Conservation (phyloP, 2,329 filamentous ascomycete species). For the Blumeriella jaapii region DNA sequence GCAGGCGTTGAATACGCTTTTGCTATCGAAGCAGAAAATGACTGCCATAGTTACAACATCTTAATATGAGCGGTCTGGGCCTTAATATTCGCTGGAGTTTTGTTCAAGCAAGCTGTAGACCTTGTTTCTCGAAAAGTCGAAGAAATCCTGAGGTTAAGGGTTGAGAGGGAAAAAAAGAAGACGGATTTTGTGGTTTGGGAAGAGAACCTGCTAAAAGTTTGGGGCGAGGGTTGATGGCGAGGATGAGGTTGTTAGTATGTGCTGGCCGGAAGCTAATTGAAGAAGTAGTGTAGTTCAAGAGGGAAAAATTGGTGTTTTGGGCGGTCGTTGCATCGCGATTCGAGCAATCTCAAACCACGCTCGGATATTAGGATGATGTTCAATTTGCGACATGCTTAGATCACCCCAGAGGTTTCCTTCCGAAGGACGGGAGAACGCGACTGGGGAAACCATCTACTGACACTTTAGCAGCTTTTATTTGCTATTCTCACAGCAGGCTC, state of each 20-base stretch:
- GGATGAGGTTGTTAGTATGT: conserved; percentile 25
- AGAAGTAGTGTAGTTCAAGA: no score
- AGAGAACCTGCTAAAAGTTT: conserved; percentile 31
- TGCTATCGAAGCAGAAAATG: conserved; percentile 23
- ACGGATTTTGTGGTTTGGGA: conserved; percentile 34
- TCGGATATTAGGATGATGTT: no score
- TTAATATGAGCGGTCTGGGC: conserved; percentile 31
- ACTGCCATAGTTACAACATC: conserved; percentile 31
- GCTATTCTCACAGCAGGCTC: no score
- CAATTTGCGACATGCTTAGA: no score
- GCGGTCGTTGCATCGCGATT: no score
- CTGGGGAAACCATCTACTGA: no score
- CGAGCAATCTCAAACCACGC: no score
- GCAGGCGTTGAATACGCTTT: conserved; percentile 31
- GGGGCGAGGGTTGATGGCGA: conserved; percentile 29
- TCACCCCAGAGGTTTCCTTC: no score
- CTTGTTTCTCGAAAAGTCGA: conserved; percentile 33
- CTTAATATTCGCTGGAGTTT: conserved; percentile 31
- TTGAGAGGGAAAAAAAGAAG: conserved; percentile 21
- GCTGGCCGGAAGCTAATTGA: conserved; percentile 26
- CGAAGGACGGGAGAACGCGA: no score
- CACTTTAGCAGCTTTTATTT: no score
- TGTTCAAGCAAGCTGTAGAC: conserved; percentile 27
- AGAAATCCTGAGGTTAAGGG: conserved; percentile 29
- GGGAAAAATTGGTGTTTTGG: no score